Percentiles rank a stretch among this genome's conserved stretches.
Conservation (phyloP, 805 yeast genomes). For the Zygosaccharomyces kombuchaensis region DNA sequence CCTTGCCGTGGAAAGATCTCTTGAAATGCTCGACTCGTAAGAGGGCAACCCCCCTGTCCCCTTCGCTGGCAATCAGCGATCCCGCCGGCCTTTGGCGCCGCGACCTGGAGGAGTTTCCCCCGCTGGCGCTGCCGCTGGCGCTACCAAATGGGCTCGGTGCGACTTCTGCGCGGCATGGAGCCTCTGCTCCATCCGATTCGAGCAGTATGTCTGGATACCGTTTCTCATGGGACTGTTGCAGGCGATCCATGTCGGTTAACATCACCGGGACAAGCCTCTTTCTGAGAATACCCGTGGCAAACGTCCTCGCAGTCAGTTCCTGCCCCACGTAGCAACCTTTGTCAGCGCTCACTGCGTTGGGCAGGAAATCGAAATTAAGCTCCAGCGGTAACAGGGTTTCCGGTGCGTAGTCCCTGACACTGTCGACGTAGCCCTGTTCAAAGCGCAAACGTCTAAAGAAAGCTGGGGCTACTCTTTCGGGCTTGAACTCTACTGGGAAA, state of each 20-base stretch:
- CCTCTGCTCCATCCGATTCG: slow-evolving; percentile 3
- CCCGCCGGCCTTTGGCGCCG: slow-evolving; percentile 53
- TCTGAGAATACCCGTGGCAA: slow-evolving; percentile 75
- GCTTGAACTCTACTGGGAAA: slow-evolving; percentile 28
- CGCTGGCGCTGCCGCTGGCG: too few species aligned
- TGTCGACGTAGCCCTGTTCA: slow-evolving; percentile 51
- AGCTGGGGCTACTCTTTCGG: slow-evolving; percentile 15
- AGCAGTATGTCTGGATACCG: slow-evolving; percentile 14
- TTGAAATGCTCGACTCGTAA: slow-evolving; percentile 45
- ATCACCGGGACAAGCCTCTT: slow-evolving; percentile 75
- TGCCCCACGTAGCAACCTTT: slow-evolving; percentile 98
- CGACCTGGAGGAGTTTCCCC: slow-evolving; percentile 14
- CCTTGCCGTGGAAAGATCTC: slow-evolving; percentile 22
- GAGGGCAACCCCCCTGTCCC: slow-evolving; percentile 63
- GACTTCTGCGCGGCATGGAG: not conserved
- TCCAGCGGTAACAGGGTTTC: slow-evolving; percentile 74
- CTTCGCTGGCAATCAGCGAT: slow-evolving; percentile 50
- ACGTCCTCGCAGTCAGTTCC: slow-evolving; percentile 86
- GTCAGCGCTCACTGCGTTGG: slow-evolving; percentile 73
- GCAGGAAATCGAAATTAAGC: slow-evolving; percentile 64
- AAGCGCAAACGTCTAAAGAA: slow-evolving; percentile 44
- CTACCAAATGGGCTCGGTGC: slow-evolving; percentile 41
- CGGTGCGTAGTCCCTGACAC: slow-evolving; percentile 43
- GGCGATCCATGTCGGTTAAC: slow-evolving; percentile 10
- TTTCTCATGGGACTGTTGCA: not conserved